Base-by-base conservation (phyloP, 2,329 filamentous ascomycete genomes). In the Nemania sp. region DNA sequence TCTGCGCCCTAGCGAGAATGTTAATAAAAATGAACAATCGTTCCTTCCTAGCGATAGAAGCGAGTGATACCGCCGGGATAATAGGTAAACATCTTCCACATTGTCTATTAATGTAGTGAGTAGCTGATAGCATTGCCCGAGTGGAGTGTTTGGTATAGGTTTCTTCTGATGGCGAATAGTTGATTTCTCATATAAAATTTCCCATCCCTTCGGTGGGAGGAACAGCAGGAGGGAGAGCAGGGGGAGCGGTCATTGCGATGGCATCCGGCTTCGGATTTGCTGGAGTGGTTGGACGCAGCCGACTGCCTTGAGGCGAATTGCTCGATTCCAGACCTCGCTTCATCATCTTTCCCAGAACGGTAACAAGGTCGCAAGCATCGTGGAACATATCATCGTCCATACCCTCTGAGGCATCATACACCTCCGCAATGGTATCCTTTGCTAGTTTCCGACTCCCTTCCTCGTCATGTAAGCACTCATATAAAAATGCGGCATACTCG, bases 371-470 rank as follows among this genome's bases (percentile, higher is more conserved):
- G 66, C 93, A 94, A 0, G 94, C 93, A 79, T 98, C 96, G 72
- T 92, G 89, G 77, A 98, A 99, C 84, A 96, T 97, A 73, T 97
- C 93, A 76, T 98, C 94, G 67, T 97, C 93, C 89, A 98, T 95
- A 22, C 93, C 93, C 79, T 98, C 94, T 61, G 92, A 90, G 1
- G 94, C 93, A 65, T 94, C 92, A 77, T 98, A 98, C 0, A 98
- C 95, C 74, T 97, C 93, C 49, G 92, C 87, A 68, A 98, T 96
- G 2, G 94, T 93, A 43, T 90, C 87, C 75, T 93, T 91, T 11
- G 96, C 95, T 15, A 98, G 80, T 62, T 88, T 87, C 35, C 94
- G 87, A 59, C 93, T 94, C 41, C 85, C 89, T 24, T 94, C 90
- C 54, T 88, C 85, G 74, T 98, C 94, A 77, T 96, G 93, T 2